Evolutionary conservation across 768 basidiomycete species (phyloP).

Genomic region (Mycena haematopus): DNA sequence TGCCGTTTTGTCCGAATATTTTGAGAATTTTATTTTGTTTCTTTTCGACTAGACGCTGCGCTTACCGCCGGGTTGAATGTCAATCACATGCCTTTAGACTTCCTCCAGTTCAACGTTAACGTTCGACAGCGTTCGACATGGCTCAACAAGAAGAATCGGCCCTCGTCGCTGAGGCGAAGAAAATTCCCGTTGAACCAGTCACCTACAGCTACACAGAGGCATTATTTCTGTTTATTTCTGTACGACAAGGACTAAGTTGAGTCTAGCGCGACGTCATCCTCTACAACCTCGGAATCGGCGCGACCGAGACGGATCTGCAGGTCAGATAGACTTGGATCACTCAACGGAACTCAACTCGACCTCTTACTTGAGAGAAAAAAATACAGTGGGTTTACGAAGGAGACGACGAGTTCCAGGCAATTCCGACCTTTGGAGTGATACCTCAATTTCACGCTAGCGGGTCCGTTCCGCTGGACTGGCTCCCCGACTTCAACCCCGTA

Average conservation of each 20-base stretch:
- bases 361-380: neutral
- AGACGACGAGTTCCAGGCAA: constrained; percentile 80
- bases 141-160: constrained; percentile 65
- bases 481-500: constrained; percentile 95
- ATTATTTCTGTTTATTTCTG: neutral
- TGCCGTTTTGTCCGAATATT: neutral
- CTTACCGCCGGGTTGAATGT: too few relatives aligned
- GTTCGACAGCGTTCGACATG: too few relatives aligned
- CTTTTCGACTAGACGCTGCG: too few relatives aligned
- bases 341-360: too few relatives aligned
- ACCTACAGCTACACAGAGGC: constrained; percentile 81
- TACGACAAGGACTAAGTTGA: neutral
- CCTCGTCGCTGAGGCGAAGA: constrained; percentile 85
- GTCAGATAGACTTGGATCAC: constrained; percentile 55
- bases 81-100: neutral
- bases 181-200: constrained; percentile 53
- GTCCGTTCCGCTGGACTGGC: constrained; percentile 76
- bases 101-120: too few relatives aligned
- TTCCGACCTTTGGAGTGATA: constrained; percentile 96
- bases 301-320: constrained; percentile 89
- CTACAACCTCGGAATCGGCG: constrained; percentile 95
- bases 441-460: constrained; percentile 85
- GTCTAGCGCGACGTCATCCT: constrained; percentile 81
- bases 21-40: neutral
- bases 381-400: constrained; percentile 65